phyloP scores from a whole-genome alignment of 148 eudicot species.

The Oxyria digyna region DNA sequence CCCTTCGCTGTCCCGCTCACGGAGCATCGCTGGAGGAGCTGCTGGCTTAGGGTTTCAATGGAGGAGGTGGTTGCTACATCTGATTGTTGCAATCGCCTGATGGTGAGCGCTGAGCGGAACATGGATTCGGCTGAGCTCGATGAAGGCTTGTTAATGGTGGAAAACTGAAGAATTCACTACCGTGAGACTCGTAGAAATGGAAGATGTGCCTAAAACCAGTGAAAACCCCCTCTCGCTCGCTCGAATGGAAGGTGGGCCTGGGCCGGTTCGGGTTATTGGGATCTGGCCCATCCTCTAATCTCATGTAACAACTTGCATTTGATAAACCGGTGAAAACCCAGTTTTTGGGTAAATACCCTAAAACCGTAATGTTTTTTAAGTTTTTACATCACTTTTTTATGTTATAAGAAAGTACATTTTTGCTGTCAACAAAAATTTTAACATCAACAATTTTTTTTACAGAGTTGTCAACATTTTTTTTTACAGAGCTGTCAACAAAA shows the following conservation, averaged over 20 bases:
- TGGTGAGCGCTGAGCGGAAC: background rate
- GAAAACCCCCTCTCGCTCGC: background rate
- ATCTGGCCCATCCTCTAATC: background rate
- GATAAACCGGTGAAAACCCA: no score
- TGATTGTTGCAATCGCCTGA: background rate
- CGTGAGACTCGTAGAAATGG: background rate
- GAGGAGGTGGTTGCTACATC: constrained; percentile 1
- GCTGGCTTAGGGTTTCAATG: constrained; percentile 33
- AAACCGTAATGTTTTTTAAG: no score
- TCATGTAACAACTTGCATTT: no score
- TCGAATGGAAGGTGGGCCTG: no score
- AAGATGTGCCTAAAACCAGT: background rate
- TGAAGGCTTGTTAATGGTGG: background rate
- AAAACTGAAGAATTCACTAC: background rate
- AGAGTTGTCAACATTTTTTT: no score
- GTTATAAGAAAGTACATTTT: no score
- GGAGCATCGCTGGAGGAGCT: constrained; percentile 53
- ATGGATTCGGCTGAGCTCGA: background rate
- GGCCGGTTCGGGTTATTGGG: background rate
- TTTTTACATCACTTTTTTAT: no score
- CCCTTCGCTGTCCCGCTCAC: constrained; percentile 95
- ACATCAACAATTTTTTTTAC: no score
- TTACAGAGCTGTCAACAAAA: no score
- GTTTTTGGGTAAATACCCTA: no score
- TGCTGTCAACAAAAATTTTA: no score